A percentile compares a stretch with the other conserved stretches of the same genome.
phyloP scores from a whole-genome alignment of 768 basidiomycete genomes.

The Kwoniella dejecticola region DNA sequence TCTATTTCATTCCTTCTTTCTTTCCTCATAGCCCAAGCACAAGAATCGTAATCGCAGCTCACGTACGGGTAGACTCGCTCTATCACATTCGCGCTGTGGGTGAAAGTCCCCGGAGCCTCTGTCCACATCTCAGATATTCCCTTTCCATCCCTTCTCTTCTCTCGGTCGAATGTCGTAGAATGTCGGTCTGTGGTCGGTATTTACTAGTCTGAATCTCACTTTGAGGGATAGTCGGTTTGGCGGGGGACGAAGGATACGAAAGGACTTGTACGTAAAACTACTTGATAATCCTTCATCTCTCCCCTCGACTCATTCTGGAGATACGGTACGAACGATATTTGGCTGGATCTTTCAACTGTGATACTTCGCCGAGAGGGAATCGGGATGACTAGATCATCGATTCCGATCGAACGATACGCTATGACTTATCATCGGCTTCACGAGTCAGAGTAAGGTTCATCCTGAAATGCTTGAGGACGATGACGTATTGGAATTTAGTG shows the following conservation, averaged over 20 bases:
- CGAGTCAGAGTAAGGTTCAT: too few relatives aligned
- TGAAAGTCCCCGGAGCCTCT: conserved; percentile 50
- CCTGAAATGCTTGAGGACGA: not conserved
- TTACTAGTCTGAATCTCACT: not conserved
- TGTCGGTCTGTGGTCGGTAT: not conserved
- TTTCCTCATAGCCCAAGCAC: conserved; percentile 22
- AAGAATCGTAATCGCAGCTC: conserved; percentile 40
- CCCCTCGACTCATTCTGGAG: not conserved
- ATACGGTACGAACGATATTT: not conserved
- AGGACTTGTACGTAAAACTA: conserved; percentile 38
- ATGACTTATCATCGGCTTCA: too few relatives aligned
- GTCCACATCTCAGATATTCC: conserved; percentile 5
- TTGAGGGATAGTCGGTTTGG: not conserved
- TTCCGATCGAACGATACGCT: too few relatives aligned
- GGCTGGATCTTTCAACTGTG: too few relatives aligned
- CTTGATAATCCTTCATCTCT: conserved; percentile 14
- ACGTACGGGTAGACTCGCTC: conserved; percentile 29
- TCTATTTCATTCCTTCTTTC: conserved; percentile 12
- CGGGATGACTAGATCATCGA: too few relatives aligned
- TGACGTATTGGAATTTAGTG: not conserved
- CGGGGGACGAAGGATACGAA: conserved; percentile 21
- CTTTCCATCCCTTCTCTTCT: not conserved
- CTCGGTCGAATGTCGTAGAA: conserved; percentile 14
- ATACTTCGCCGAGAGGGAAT: too few relatives aligned
- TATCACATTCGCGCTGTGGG: conserved; percentile 39